phyloP scores from a whole-genome alignment of 2,329 filamentous ascomycete species.

The Cytospora chrysosperma region DNA sequence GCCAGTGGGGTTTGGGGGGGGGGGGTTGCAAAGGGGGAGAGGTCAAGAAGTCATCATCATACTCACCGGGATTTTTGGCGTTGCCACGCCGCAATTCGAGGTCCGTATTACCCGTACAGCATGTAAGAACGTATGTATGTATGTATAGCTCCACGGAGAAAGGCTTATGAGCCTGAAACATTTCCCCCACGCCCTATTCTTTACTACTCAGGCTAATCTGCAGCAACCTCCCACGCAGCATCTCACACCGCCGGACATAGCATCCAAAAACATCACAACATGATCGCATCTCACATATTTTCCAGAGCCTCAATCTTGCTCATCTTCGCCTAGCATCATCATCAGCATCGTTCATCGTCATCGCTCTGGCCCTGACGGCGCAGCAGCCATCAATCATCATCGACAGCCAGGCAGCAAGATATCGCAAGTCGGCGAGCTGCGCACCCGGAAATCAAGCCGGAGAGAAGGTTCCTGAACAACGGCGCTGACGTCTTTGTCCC shows the following conservation, averaged over 20 bases:
- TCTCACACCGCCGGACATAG: conserved; percentile 23
- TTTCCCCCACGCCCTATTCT: not conserved
- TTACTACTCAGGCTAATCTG: not conserved
- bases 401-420: not conserved
- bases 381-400: too few relatives aligned
- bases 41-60: not conserved
- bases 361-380: not conserved
- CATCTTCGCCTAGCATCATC: too few relatives aligned
- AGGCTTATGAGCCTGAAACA: not conserved
- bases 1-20: too few relatives aligned
- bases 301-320: not conserved
- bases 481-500: too few relatives aligned
- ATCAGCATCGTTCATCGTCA: not conserved
- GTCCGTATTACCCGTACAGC: not conserved
- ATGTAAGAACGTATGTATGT: too few relatives aligned
- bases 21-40: too few relatives aligned
- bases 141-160: too few relatives aligned
- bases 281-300: conserved; percentile 2
- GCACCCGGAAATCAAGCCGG: too few relatives aligned
- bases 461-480: too few relatives aligned
- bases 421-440: too few relatives aligned
- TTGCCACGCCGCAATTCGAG: not conserved
- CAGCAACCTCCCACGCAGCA: conserved; percentile 7
- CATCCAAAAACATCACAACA: not conserved
- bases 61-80: not conserved